Evolutionary conservation across 495 filamentous ascomycete species (phyloP).

Genomic region (Sabuloglossum arenarium): DNA sequence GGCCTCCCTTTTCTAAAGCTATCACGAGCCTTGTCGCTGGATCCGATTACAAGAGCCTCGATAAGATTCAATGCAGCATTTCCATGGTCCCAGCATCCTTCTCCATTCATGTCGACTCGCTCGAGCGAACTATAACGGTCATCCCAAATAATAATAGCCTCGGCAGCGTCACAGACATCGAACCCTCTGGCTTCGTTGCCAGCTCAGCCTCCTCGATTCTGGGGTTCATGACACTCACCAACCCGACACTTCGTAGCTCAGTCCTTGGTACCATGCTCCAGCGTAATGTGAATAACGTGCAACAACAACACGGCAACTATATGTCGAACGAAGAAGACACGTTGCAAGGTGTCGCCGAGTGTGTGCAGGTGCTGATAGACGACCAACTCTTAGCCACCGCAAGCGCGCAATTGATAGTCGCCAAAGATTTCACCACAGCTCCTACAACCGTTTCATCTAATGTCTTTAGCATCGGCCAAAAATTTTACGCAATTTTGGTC

Average conservation of each 20-base stretch:
- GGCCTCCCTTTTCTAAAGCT: no score
- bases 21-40: not conserved
- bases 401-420: no score
- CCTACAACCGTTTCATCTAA: no score
- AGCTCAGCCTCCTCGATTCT: not conserved
- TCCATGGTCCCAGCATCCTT: not conserved
- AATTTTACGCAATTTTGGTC: no score
- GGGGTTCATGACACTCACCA: not conserved
- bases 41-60: not conserved
- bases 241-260: not conserved
- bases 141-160: no score
- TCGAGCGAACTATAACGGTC: not conserved
- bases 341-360: not conserved
- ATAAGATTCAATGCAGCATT: not conserved
- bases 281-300: not conserved
- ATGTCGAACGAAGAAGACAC: not conserved
- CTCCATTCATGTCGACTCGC: not conserved
- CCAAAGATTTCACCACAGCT: no score
- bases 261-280: not conserved
- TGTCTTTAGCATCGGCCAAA: no score
- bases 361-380: not conserved
- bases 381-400: no score
- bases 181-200: not conserved
- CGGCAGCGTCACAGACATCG: not conserved
- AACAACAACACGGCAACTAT: not conserved